phyloP scores from a whole-genome alignment of 1,284 basidiomycete genomes.

The Xanthoconium separans region DNA sequence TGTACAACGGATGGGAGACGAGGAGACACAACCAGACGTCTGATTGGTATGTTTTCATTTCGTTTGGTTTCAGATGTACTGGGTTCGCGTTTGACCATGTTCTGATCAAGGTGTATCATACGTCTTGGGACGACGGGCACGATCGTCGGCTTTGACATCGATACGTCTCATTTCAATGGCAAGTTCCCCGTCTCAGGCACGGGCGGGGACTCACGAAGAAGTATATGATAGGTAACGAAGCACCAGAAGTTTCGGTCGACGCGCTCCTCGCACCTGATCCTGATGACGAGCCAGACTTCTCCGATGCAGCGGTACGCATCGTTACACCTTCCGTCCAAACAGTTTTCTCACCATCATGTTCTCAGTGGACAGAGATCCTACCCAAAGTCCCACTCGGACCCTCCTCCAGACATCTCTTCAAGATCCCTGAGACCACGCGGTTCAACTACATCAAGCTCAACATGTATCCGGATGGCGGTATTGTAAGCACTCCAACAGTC shows the following conservation, averaged over 20 bases:
- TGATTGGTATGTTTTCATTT: slow-evolving; percentile 76
- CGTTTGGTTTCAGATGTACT: not conserved
- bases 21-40: slow-evolving; percentile 84
- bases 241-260: slow-evolving; percentile 76
- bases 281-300: slow-evolving; percentile 40
- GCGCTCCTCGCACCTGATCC: slow-evolving; percentile 51
- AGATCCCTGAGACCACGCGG: slow-evolving; percentile 52
- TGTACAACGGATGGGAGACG: slow-evolving; percentile 95
- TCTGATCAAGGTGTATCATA: slow-evolving; percentile 75
- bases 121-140: slow-evolving; percentile 80
- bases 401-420: slow-evolving; percentile 84
- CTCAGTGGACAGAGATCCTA: slow-evolving; percentile 81
- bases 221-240: slow-evolving; percentile 77
- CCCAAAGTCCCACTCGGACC: slow-evolving; percentile 78
- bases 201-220: not conserved
- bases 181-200: not conserved
- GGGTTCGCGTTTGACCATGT: not conserved
- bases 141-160: slow-evolving; percentile 89
- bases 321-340: not conserved
- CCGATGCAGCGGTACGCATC: slow-evolving; percentile 53
- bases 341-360: not conserved
- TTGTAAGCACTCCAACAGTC: slow-evolving; percentile 52
- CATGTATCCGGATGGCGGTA: slow-evolving; percentile 97
- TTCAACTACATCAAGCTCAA: slow-evolving; percentile 88
- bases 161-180: slow-evolving; percentile 96